These are phyloP conservation scores for Phyllosticta capitalensis DNA, from an alignment of 2,329 filamentous ascomycete genomes.

Conservation along the genomic window DNA sequence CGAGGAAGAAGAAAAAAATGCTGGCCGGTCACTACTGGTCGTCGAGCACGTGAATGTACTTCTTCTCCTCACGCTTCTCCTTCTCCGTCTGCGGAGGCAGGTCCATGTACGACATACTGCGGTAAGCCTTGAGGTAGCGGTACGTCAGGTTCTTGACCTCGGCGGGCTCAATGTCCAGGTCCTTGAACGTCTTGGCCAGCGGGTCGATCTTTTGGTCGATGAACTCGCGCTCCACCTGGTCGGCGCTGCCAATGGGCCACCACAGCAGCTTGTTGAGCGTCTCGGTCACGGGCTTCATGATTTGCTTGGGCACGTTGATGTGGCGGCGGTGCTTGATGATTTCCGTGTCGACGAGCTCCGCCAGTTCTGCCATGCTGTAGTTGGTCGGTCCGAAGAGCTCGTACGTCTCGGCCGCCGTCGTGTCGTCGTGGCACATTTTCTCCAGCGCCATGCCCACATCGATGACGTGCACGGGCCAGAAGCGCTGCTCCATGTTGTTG, in stretches of 20 bases:
- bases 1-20: background rate
- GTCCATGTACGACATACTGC: constrained; percentile 82
- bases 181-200: constrained; percentile 88
- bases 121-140: constrained; percentile 90
- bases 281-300: constrained; percentile 66
- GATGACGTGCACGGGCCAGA: constrained; percentile 84
- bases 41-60: constrained; percentile 76
- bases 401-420: constrained; percentile 78
- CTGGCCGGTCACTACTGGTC: constrained; percentile 25
- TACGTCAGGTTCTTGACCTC: constrained; percentile 83
- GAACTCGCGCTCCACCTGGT: constrained; percentile 86
- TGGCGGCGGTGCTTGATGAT: constrained; percentile 84
- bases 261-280: constrained; percentile 75
- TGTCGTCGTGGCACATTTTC: constrained; percentile 83
- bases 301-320: constrained; percentile 75
- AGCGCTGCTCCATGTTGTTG: constrained; percentile 88
- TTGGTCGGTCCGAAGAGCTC: constrained; percentile 92
- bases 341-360: constrained; percentile 79
- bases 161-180: constrained; percentile 79
- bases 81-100: constrained; percentile 88
- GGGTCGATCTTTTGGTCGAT: constrained; percentile 87
- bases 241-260: constrained; percentile 76
- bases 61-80: constrained; percentile 90
- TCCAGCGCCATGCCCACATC: constrained; percentile 87
- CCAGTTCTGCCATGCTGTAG: constrained; percentile 82